Base-by-base conservation (phyloP, 441 rosid species). In the Pelargonium citronellum region DNA sequence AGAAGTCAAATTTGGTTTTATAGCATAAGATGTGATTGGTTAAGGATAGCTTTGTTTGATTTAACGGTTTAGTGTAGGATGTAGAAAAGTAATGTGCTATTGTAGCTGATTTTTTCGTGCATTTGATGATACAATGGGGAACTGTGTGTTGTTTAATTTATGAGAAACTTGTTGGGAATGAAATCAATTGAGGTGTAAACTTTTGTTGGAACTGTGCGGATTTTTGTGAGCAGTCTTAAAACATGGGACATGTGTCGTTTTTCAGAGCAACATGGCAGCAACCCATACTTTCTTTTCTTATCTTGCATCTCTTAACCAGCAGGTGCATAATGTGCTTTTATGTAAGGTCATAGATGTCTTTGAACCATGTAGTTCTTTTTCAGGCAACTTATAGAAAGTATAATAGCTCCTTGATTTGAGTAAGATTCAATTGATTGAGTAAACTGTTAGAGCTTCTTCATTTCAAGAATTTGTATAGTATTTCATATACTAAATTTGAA, bases 131-230 rank as follows among this genome's bases (percentile, higher is more conserved):
- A n/a, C 63, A 5, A 0, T 16, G 68, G 27, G 10, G 2, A 3
- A 5, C 16, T 49, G 64, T 60, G 16, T 12, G 24, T 65, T 49
- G 10, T 30, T 67, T 63, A 41, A 44, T 30, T 68, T n/a, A 39
- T 44, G 66, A 67, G 69, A 9, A 76, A 37, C 13, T 58, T 44
- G 6, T 63, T 6, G 44, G 68, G 68, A 9, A 34, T 60, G 8
- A 64, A 2, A 19, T 15, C 66, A 41, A 2, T 57, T 60, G 46
- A 60, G 16, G 22, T 24, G 65, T 72, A 57, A 30, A 13, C 15
- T 15, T 53, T 22, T 15, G 60, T 16, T 22, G 6, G 15, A 53
- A n/a, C 57, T 51, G 16, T 16, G 10, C 30, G 30, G 30, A 27
- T 27, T 27, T 27, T 27, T 27, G 30, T 1, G 30, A 3, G 30